Base-by-base conservation (phyloP, 225 moss, liverwort and hornwort species). In the Sphagnum tenellum region DNA sequence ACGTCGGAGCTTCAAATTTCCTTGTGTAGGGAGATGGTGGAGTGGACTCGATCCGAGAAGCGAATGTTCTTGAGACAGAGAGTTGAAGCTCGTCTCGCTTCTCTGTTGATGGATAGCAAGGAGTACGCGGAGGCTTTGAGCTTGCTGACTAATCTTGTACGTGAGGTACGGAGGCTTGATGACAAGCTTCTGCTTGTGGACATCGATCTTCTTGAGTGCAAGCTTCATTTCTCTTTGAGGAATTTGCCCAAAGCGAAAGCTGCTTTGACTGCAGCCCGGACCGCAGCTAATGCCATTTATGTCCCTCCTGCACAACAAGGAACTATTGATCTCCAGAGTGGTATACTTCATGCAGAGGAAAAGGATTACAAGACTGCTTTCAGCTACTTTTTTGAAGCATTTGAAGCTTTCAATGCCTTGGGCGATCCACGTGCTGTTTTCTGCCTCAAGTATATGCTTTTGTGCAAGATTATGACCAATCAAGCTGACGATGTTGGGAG, bases 211-310 rank as follows among this genome's bases (percentile, higher is more conserved):
- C 59, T 82, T 55, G 82, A 82, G 64, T 78, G 82, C 14, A 82
- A 82, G 64, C 67, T 82, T 45, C 82, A 82, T 45, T 82, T 82
- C 12, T 82, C 78, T 11, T 64, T 78, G 8, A 72, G 81, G 64
- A 82, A 82, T 65, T 62, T 82, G 75, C 78, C 81, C 3, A 82
- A 82, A 64, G 81, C 78, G 10, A 82, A 82, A 69, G 81, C 81
- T 12, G 78, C 78, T 29, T 29, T 29, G 29, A 29, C 29, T 29
- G 29, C 29, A 29, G 29, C 29, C 29, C 29, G 29, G 29, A 29
- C 29, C 29, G 29, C 29, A 29, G 29, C 29, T 29, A 29, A 29
- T 29, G 29, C 29, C 29, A 29, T 29, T 29, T 29, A 29, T 29
- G 29, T 29, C 29, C 29, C 29, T 29, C 29, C 29, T 29, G 29